Conservation (phyloP, 257 asterid species). For the Eustoma russellianum region DNA sequence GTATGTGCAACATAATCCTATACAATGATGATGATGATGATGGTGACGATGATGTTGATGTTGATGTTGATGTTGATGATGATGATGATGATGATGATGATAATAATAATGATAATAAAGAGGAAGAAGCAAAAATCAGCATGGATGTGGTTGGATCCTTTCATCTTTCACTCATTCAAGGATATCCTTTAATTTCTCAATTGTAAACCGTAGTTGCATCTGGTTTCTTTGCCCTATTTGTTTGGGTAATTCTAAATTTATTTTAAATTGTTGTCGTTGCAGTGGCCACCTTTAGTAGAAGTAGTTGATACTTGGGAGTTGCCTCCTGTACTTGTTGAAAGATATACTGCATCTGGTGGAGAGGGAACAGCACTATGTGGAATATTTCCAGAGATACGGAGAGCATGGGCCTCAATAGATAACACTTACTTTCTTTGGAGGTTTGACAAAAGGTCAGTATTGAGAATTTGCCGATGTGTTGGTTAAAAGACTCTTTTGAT, state of each 20-base stretch:
- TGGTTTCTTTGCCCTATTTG: background rate
- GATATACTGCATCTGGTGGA: conserved; percentile 88
- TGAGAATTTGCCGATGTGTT: background rate
- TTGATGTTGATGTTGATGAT: too few species aligned
- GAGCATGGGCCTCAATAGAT: conserved; percentile 99
- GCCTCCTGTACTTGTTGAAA: conserved; percentile 82
- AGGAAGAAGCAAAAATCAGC: background rate
- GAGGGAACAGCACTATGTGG: conserved; percentile 98
- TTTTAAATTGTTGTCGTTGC: conserved; percentile 22
- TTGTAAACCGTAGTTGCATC: background rate
- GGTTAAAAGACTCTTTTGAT: too few species aligned
- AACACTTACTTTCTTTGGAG: conserved; percentile 90
- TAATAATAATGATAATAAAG: too few species aligned
- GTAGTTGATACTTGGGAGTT: conserved; percentile 92
- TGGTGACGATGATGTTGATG: too few species aligned
- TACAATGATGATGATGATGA: too few species aligned
- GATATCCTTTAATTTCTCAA: background rate
- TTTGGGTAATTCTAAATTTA: background rate
- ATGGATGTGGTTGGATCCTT: background rate
- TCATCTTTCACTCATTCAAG: background rate
- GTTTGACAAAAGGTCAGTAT: conserved; percentile 82
- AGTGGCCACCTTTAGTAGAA: conserved; percentile 98
- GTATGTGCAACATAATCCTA: too few species aligned
- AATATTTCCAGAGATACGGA: conserved; percentile 83
- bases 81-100: too few species aligned